Percentiles rank a stretch among this genome's conserved stretches.
These are phyloP conservation scores for Brassica hybrid DNA, from an alignment of 441 rosid genomes.

Conservation along the genomic window DNA sequence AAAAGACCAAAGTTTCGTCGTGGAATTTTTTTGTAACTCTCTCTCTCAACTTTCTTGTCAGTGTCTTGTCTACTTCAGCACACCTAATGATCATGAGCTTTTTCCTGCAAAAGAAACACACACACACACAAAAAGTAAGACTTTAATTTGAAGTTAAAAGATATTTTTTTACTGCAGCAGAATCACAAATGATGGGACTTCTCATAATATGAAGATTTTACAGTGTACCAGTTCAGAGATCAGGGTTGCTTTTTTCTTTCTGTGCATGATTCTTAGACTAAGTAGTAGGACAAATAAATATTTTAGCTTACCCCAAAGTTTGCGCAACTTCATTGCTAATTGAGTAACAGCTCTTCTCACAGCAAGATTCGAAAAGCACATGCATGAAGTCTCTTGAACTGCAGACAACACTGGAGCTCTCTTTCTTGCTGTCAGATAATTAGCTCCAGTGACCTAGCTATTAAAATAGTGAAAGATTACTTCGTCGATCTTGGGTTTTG, in stretches of 20 bases:
- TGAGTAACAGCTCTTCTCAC: constrained; percentile 73
- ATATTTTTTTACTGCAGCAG: not conserved
- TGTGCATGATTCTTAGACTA: not conserved
- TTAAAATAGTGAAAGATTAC: too few species aligned
- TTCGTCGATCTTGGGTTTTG: too few species aligned
- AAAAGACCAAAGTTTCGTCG: not conserved
- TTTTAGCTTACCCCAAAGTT: constrained; percentile 72
- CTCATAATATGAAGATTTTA: not conserved
- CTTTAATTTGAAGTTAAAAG: not conserved
- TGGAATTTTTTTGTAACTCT: not conserved
- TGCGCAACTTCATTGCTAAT: constrained; percentile 68
- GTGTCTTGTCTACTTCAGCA: constrained; percentile 13
- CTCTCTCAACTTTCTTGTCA: constrained; percentile 10
- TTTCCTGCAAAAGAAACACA: not conserved
- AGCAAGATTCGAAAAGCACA: constrained; percentile 67
- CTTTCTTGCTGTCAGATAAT: constrained; percentile 62
- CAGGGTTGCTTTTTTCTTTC: not conserved
- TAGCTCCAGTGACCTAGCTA: too few species aligned
- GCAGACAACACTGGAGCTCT: constrained; percentile 72
- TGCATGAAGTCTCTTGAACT: constrained; percentile 68
- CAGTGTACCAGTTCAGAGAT: not conserved
- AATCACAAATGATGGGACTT: not conserved
- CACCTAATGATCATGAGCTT: constrained; percentile 1
- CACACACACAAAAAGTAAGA: not conserved
- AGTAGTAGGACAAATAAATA: constrained; percentile 8